These are phyloP conservation scores for Camellia granthamiana DNA, from an alignment of 148 eudicot genomes.

Conservation along the genomic window DNA sequence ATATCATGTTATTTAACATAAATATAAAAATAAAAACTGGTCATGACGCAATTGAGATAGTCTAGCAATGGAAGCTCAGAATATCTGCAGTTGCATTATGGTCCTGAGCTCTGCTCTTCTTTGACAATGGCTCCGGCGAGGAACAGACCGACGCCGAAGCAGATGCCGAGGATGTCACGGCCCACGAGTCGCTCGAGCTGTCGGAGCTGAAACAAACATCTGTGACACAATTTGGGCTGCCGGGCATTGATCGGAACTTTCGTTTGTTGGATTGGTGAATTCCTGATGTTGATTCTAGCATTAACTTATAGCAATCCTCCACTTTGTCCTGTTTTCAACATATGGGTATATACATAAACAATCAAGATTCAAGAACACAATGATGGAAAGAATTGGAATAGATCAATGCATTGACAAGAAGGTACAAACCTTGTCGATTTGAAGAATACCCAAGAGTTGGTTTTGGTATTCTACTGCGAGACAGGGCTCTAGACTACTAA, in stretches of 20 bases:
- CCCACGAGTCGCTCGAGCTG: conserved; percentile 58
- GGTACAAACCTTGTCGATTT: conserved; percentile 47
- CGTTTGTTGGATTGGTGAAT: conserved; percentile 45
- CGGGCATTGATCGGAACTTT: conserved; percentile 46
- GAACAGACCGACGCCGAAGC: conserved; percentile 40
- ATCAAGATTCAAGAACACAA: not conserved
- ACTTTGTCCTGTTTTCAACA: conserved; percentile 50
- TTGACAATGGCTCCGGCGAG: conserved; percentile 47
- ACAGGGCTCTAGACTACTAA: conserved; percentile 47
- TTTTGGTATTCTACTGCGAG: conserved; percentile 41
- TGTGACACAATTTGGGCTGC: conserved; percentile 66
- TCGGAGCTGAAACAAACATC: conserved; percentile 68
- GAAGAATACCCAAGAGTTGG: conserved; percentile 47
- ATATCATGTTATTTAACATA: conserved; percentile 24
- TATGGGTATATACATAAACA: not conserved
- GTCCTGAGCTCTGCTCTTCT: conserved; percentile 45
- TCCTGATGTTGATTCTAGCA: conserved; percentile 37
- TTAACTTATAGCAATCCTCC: conserved; percentile 49
- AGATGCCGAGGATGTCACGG: conserved; percentile 24
- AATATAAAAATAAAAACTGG: not conserved
- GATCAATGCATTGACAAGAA: not conserved
- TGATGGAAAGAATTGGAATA: not conserved
- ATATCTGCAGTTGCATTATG: conserved; percentile 23
- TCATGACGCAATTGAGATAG: not conserved
- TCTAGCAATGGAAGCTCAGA: conserved; percentile 24